Percentiles rank a stretch among this genome's conserved stretches.
Evolutionary conservation across 495 filamentous ascomycete genomes (phyloP).

Genomic region (Penicillium turbatum): DNA sequence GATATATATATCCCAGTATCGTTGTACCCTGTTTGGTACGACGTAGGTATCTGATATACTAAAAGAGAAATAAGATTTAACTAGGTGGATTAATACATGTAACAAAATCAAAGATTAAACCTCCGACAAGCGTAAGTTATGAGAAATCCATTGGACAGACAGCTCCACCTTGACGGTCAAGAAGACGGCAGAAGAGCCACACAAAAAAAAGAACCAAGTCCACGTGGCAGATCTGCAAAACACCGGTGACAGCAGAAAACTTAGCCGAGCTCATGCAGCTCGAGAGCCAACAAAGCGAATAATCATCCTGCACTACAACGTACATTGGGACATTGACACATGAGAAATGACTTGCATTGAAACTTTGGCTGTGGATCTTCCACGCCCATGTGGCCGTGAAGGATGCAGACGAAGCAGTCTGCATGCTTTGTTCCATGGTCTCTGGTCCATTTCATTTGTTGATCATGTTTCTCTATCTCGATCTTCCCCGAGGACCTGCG

Average conservation of each 20-base stretch:
- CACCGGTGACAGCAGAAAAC: neutral
- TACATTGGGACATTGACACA: neutral
- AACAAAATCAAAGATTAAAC: no score
- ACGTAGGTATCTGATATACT: no score
- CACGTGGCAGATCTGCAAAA: slow-evolving; percentile 10
- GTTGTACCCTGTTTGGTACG: no score
- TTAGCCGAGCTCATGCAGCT: neutral
- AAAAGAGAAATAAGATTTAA: no score
- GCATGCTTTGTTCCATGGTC: neutral
- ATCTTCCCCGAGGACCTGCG: no score
- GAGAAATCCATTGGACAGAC: no score
- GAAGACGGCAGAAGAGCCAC: neutral
- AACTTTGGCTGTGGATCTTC: neutral
- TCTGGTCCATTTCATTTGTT: neutral
- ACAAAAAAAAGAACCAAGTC: slow-evolving; percentile 1
- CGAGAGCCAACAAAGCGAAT: neutral
- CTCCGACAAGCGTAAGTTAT: no score
- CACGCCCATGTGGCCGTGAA: neutral
- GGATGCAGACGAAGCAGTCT: neutral
- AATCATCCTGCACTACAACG: neutral
- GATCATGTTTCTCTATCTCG: neutral
- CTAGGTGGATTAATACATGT: no score
- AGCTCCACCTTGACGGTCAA: neutral
- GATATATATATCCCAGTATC: no score
- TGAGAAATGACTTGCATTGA: neutral